Base-by-base conservation (phyloP, 176 grass and related monocot species). In the Lolium perenne region DNA sequence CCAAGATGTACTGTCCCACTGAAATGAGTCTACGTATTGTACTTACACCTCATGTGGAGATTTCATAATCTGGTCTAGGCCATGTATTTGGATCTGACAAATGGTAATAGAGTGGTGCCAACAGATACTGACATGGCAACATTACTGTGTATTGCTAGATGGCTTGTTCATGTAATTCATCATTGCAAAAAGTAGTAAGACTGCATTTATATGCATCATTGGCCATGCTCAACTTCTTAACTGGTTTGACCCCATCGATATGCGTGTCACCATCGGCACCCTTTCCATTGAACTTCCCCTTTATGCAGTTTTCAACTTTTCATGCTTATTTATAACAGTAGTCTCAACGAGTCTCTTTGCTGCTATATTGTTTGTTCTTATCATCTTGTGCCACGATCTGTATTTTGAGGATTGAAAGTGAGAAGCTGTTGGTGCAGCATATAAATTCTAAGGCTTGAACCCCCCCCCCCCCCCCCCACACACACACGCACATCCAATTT, bases 381-480 rank as follows among this genome's bases (percentile, higher is more conserved):
- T 87, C 10, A 72, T 81, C 71, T 70, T 70, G 82, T 62, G 78
- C 50, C 41, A 49, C 8, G 32, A 81, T 81, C 38, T 85, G 22
- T 35, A 63, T 71, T 78, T 38, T 64, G 23, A 86, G 43, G 57
- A 76, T 59, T 76, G 5, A 29, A 63, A 67, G 16, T 53, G 51
- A 86, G 29, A 77, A 80, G 50, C 49, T 61, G 57, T 92, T 54
- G 38, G 38, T 66, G 22, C 15, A 6, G 38, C 75, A 74, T 10
- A 69, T 68, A 57, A 68, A 6, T 74, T 55, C 23, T 63, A 85
- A 85, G 41, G 71, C 17, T 48, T 50, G 43, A 61, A 26, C 60
- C 9, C 6, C 5, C 40, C 29, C 7, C 41, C 7, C 41, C 41
- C 7, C 7, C 32, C 10, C 14, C 3, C 32, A 35, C 32, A 35